Evolutionary conservation across 768 basidiomycete genomes (phyloP), one percentile per base, ranked within the genome.

Genomic region (Infundibulicybe gibba): DNA sequence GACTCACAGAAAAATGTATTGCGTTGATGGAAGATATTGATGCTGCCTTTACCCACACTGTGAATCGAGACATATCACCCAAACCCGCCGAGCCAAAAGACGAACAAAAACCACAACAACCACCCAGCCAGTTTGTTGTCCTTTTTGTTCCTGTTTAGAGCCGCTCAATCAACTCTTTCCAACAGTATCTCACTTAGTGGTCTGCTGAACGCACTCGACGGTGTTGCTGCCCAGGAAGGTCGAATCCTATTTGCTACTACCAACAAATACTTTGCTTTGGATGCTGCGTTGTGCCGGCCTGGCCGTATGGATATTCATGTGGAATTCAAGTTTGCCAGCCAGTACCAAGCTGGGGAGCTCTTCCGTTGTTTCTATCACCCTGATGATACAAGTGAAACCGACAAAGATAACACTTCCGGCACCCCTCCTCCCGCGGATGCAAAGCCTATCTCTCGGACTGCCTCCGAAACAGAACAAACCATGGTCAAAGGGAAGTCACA

Each of bases 1-100:
- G 3, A 44, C 40, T 30, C 8, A 16, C 45, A 72, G 71, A 79
- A 49, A 70, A 71, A 48, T 87, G 82, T 55, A 83, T 90, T 47
- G 77, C 80, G 4, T 71, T 90, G 16, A 87, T 91, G 77, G 87
- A 90, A 60, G 89, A 90, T 59, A 83, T 90, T 48, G 89, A 91
- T 53, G 85, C 81, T 2, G 87, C 86, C 2, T 85, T 90, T 63
- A 66, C 65, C 16, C 61, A 67, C 31, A 57, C 55, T 11, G 42
- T 74, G 14, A 73, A 68, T 47, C 70, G 72, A 12, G 70, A 71
- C 19, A 57, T 37, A 25, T 40, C 30, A 21, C 15, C 14, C 21
- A 47, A n/a, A 30, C 38, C 15, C 21, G 25, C 8, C 31, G 25
- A 40, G 32, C 15, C 15, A 34, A 34, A 13, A 15, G 33, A 40